These are phyloP conservation scores for Stemphylium vesicarium DNA, from an alignment of 2,329 filamentous ascomycete genomes.

Conservation along the genomic window DNA sequence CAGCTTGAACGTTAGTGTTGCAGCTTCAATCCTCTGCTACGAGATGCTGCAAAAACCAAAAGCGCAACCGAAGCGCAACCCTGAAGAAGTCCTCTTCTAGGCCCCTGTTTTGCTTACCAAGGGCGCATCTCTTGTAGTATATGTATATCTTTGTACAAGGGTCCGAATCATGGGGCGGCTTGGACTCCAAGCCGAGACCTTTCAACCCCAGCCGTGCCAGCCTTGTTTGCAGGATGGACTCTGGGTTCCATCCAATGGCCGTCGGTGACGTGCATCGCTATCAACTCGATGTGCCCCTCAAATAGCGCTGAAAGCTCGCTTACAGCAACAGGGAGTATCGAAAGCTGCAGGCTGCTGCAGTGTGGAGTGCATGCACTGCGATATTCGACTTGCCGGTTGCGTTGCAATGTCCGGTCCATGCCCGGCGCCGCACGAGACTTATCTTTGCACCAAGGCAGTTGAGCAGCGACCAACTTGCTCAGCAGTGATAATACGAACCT, in stretches of 20 bases:
- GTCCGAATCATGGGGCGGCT: not conserved
- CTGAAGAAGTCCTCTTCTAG: constrained; percentile 35
- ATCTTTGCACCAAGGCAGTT: not conserved
- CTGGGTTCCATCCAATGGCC: not conserved
- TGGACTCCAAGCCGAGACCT: not conserved
- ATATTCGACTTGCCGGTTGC: constrained; percentile 2
- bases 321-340: not conserved
- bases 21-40: constrained; percentile 76
- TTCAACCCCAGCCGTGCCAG: constrained; percentile 7
- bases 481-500: not conserved
- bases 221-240: not conserved
- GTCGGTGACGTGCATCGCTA: constrained; percentile 10
- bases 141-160: constrained; percentile 5
- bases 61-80: constrained; percentile 8
- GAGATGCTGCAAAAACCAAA: constrained; percentile 64
- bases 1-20: constrained; percentile 92
- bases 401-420: not conserved
- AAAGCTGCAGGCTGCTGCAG: constrained; percentile 12
- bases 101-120: not conserved
- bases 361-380: constrained; percentile 15
- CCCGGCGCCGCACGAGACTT: not conserved
- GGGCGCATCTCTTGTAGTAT: not conserved
- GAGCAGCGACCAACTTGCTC: not conserved
- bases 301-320: constrained; percentile 3
- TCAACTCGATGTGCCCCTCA: too few species aligned